Conservation (phyloP, 2,329 filamentous ascomycete species). For the Arthrinium puccinioides region DNA sequence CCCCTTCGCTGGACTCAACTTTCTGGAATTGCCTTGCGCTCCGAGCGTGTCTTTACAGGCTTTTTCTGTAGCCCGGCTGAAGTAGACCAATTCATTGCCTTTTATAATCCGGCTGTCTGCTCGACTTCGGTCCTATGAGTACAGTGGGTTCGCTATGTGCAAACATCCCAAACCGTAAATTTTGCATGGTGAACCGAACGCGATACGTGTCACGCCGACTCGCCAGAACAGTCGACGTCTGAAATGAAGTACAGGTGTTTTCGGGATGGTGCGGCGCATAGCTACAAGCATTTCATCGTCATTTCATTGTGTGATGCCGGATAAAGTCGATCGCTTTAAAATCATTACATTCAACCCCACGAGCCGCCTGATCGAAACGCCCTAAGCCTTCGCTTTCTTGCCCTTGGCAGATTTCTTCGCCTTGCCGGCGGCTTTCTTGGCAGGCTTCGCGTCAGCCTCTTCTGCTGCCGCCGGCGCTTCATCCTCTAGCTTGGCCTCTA, state of each 20-base stretch:
- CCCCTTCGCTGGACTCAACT: slow-evolving; percentile 32
- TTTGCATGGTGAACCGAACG: too few species aligned
- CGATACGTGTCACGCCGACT: too few species aligned
- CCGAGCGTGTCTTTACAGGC: slow-evolving; percentile 23
- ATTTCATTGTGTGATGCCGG: too few species aligned
- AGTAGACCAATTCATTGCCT: slow-evolving; percentile 48
- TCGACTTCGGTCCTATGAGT: slow-evolving; percentile 32
- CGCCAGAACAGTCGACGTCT: too few species aligned
- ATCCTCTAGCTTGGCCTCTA: slow-evolving; percentile 8
- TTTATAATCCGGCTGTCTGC: slow-evolving; percentile 54
- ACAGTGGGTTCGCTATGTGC: slow-evolving; percentile 57
- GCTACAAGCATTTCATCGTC: too few species aligned
- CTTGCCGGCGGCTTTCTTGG: slow-evolving; percentile 22
- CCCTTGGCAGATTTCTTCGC: slow-evolving; percentile 26
- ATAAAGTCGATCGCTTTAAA: too few species aligned
- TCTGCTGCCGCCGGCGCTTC: slow-evolving; percentile 11
- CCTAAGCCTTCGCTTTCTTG: slow-evolving; percentile 32
- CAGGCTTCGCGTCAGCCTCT: slow-evolving; percentile 19
- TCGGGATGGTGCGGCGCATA: too few species aligned
- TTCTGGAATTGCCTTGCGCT: slow-evolving; percentile 25
- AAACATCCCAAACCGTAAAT: slow-evolving; percentile 35
- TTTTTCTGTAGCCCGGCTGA: slow-evolving; percentile 39
- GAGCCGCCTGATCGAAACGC: too few species aligned
- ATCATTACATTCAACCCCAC: too few species aligned
- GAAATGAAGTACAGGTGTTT: too few species aligned